These are phyloP conservation scores for Cinchona pubescens DNA, from an alignment of 257 asterid species.

Conservation along the genomic window DNA sequence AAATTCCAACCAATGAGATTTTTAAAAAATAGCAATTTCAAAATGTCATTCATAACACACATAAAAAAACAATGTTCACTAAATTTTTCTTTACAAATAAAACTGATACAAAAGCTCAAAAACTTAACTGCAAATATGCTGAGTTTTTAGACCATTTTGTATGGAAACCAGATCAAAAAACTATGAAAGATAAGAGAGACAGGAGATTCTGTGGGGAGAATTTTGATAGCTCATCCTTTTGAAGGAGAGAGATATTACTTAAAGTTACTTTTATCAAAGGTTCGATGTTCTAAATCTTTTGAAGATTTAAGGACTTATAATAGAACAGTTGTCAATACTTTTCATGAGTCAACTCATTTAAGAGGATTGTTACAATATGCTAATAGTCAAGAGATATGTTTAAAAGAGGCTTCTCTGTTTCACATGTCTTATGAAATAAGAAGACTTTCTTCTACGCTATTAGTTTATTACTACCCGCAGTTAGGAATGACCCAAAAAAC, in stretches of 20 bases:
- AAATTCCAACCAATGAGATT: neutral
- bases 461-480: too few species aligned
- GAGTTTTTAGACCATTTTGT: neutral
- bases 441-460: too few species aligned
- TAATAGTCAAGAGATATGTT: neutral
- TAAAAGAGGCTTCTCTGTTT: neutral
- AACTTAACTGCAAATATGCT: neutral
- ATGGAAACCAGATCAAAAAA: neutral
- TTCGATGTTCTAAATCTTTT: neutral
- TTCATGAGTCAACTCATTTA: neutral
- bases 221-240: neutral
- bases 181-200: neutral
- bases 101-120: neutral
- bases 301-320: neutral
- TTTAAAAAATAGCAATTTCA: neutral
- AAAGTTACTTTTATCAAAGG: neutral
- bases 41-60: neutral
- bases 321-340: neutral
- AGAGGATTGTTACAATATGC: neutral
- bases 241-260: constrained; percentile 9
- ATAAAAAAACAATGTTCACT: neutral
- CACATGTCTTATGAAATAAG: neutral
- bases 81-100: neutral
- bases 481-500: too few species aligned
- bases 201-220: neutral